Conservation (phyloP, 2,329 filamentous ascomycete species). For the Microascus cirrosus region DNA sequence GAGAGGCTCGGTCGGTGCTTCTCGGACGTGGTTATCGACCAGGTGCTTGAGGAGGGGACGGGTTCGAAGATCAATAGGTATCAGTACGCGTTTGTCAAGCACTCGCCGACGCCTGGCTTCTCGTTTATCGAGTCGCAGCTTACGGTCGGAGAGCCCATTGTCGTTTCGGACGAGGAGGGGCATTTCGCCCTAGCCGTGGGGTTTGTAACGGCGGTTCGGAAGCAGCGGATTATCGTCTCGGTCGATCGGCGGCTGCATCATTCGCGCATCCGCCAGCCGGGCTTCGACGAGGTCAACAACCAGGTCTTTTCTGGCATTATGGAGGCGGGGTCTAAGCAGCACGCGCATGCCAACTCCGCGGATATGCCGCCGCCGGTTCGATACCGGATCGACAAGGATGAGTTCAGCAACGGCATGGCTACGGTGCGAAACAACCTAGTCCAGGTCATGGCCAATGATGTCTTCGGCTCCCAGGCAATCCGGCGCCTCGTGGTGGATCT, state of each 20-base stretch:
- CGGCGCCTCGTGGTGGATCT: slow-evolving; percentile 73
- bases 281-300: slow-evolving; percentile 66
- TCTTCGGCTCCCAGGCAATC: slow-evolving; percentile 60
- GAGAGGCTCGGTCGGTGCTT: slow-evolving; percentile 87
- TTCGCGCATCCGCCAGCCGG: slow-evolving; percentile 60
- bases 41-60: slow-evolving; percentile 43
- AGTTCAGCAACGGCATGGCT: slow-evolving; percentile 97
- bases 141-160: slow-evolving; percentile 76
- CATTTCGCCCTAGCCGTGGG: slow-evolving; percentile 93
- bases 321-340: slow-evolving; percentile 47
- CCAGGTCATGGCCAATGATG: slow-evolving; percentile 75
- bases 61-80: slow-evolving; percentile 84
- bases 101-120: slow-evolving; percentile 47
- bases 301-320: slow-evolving; percentile 88
- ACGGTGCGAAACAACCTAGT: slow-evolving; percentile 88
- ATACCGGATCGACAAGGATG: slow-evolving; percentile 92
- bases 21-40: slow-evolving; percentile 62
- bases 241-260: slow-evolving; percentile 88
- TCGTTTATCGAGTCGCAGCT: slow-evolving; percentile 91
- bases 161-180: slow-evolving; percentile 90
- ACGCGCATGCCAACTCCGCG: neutral
- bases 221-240: slow-evolving; percentile 69
- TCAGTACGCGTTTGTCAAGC: slow-evolving; percentile 74
- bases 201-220: slow-evolving; percentile 69
- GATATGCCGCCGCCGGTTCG: slow-evolving; percentile 29